phyloP scores from a whole-genome alignment of 116 monocot species.

The Cymodocea nodosa region DNA sequence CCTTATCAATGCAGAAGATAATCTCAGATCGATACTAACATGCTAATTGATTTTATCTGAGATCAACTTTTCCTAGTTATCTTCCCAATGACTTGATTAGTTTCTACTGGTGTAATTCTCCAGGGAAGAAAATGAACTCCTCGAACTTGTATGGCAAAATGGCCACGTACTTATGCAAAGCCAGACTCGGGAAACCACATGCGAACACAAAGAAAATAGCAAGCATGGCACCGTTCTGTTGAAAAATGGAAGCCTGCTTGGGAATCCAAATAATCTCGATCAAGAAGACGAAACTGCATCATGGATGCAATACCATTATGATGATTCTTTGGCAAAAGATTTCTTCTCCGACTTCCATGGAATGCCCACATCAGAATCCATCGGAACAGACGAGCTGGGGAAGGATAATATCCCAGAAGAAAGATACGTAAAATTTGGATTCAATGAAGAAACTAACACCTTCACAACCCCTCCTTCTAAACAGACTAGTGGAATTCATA shows the following conservation, averaged over 20 bases:
- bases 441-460: conserved; percentile 2
- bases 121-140: conserved; percentile 48
- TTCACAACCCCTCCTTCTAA: not conserved
- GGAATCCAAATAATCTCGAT: conserved; percentile 9
- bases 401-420: conserved; percentile 6
- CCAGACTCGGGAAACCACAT: conserved; percentile 26
- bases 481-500: not conserved
- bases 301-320: conserved; percentile 50
- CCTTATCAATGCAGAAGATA: not conserved
- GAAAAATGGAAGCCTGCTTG: conserved; percentile 12
- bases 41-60: too few relatives aligned
- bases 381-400: conserved; percentile 8
- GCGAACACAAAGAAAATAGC: conserved; percentile 11
- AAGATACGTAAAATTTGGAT: conserved; percentile 1
- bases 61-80: not conserved
- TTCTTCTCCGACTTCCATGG: conserved; percentile 45
- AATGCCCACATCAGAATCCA: conserved; percentile 13
- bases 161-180: conserved; percentile 66
- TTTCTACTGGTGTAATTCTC: not conserved
- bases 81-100: not conserved
- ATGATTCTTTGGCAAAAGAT: conserved; percentile 57
- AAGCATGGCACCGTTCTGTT: conserved; percentile 11
- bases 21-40: too few relatives aligned
- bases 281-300: conserved; percentile 37
- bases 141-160: conserved; percentile 69